Evolutionary conservation across 148 eudicot genomes (phyloP), one percentile per base, ranked within the genome.

Genomic region (Euryodendron excelsum): DNA sequence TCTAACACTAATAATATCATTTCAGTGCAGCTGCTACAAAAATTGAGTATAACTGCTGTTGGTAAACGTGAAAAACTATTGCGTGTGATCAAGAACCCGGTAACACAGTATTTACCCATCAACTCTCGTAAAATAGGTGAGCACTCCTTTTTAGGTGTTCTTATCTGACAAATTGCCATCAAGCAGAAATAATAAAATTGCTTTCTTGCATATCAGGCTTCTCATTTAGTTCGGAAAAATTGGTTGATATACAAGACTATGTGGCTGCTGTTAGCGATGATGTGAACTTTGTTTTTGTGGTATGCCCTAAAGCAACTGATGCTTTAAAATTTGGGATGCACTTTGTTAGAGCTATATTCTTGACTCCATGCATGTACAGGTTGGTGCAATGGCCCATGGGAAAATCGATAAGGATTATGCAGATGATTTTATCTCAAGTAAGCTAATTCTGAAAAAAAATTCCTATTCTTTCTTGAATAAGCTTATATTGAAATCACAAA

Each of bases 371-470:
- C 23, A 53, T 71, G 23, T 83, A 60, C 83, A 96, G 99, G 94
- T 96, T 80, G 99, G 99, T 86, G 98, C 99, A 69, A 96, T 96
- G 98, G 91, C 99, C 78, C 98, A 96, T 86, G 99, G 98, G 82
- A 96, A 89, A 85, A 90, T 96, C 69, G 89, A 87, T 23, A 75
- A 86, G 72, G 91, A 89, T 1, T 90, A 82, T 72, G 93, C 86
- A 7, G 98, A 96, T 66, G 98, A 96, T 80, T 91, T 86, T 73
- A 59, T 96, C 77, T 86, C 98, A 71, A 89, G 98, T 96, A 89
- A 86, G 91, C 58, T 41, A 59, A 48, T 64, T 62, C 39, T 61
- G 30, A 59, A n/a, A n/a, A n/a, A n/a, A n/a, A 18, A 0, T 50
- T 50, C 10, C 10, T 13, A 2, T 7, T 7, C 3, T 48, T 48